These are phyloP conservation scores for Clitoria ternatea DNA, from an alignment of 306 rosid species.

Conservation along the genomic window DNA sequence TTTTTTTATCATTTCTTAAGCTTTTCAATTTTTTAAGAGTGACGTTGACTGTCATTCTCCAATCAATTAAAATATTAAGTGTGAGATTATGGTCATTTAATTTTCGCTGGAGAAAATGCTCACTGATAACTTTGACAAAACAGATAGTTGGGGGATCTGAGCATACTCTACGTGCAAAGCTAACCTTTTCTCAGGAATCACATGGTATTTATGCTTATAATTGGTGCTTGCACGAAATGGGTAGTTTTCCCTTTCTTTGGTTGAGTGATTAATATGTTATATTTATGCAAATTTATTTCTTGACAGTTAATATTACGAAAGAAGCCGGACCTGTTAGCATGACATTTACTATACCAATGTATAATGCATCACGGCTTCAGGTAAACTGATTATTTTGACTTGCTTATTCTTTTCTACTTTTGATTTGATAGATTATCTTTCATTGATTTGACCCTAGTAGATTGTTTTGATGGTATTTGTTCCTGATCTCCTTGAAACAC, in stretches of 20 bases:
- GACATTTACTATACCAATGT: constrained; percentile 89
- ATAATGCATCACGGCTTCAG: constrained; percentile 76
- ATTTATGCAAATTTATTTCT: constrained; percentile 24
- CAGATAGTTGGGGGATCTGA: constrained; percentile 78
- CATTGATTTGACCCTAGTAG: not conserved
- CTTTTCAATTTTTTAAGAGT: not conserved
- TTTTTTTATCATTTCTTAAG: constrained; percentile 28
- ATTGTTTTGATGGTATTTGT: constrained; percentile 2
- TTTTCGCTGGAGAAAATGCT: constrained; percentile 10
- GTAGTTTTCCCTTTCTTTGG: not conserved
- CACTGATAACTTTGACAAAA: constrained; percentile 37
- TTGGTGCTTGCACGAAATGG: constrained; percentile 12
- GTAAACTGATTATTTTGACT: constrained; percentile 30
- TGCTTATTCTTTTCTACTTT: not conserved
- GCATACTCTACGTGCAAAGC: constrained; percentile 78
- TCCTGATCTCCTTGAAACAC: not conserved
- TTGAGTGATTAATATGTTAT: constrained; percentile 11
- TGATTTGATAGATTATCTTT: constrained; percentile 8
- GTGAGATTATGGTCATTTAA: not conserved
- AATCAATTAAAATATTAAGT: not conserved
- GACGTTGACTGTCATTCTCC: not conserved
- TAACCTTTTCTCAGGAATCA: constrained; percentile 66
- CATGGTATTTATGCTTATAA: constrained; percentile 44
- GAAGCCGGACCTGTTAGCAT: constrained; percentile 89
- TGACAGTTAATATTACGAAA: constrained; percentile 65